Conservation (phyloP, 257 asterid species). For the Solanum tarapatanum region DNA sequence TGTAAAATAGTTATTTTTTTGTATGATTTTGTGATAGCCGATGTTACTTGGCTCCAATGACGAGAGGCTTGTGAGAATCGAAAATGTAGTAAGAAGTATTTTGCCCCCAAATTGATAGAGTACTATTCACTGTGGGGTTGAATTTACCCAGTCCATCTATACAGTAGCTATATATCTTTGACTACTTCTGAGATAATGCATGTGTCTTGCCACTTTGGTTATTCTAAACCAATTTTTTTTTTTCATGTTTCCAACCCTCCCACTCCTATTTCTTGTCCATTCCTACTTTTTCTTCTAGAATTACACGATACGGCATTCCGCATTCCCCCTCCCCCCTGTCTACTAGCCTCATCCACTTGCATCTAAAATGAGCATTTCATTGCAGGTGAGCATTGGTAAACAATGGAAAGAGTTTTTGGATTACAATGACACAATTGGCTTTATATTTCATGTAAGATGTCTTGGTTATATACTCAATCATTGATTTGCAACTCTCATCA, state of each 20-base stretch:
- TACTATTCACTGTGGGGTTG: neutral
- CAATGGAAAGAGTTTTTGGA: constrained; percentile 92
- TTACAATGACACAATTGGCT: constrained; percentile 62
- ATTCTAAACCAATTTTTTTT: neutral
- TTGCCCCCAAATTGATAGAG: neutral
- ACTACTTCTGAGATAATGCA: neutral
- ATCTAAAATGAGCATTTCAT: neutral
- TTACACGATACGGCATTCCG: neutral
- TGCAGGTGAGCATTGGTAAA: constrained; percentile 79
- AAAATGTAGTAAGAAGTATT: neutral
- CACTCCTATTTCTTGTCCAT: neutral
- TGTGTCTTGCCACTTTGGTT: neutral
- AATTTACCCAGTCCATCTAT: neutral
- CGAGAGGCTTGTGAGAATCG: neutral
- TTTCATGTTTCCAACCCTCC: neutral
- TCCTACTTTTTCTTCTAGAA: neutral
- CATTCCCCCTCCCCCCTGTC: neutral
- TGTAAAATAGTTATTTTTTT: neutral
- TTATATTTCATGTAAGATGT: constrained; percentile 59
- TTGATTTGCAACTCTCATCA: neutral
- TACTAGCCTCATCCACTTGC: neutral
- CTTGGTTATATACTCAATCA: neutral
- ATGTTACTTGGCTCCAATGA: neutral
- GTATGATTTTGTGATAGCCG: neutral
- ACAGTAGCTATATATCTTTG: neutral